phyloP scores from a whole-genome alignment of 2,329 filamentous ascomycete species.

The Ophiostoma sp. region DNA sequence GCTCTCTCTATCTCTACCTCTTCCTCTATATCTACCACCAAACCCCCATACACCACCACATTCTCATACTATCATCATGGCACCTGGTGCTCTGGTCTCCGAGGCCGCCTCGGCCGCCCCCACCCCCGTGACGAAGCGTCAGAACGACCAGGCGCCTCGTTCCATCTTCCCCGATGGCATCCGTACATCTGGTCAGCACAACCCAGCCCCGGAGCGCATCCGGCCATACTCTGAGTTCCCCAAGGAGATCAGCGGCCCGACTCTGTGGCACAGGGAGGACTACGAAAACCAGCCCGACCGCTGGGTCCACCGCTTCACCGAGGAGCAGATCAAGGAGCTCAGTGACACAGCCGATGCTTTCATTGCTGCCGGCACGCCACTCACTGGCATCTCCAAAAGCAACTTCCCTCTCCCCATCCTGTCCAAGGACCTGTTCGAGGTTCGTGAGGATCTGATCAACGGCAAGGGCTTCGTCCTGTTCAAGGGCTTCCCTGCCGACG shows the following conservation, averaged over 20 bases:
- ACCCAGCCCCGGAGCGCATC: slow-evolving; percentile 61
- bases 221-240: slow-evolving; percentile 66
- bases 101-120: slow-evolving; percentile 10
- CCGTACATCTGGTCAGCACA: slow-evolving; percentile 62
- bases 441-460: slow-evolving; percentile 53
- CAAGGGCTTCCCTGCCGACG: slow-evolving; percentile 71
- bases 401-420: slow-evolving; percentile 44
- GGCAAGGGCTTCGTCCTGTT: slow-evolving; percentile 88
- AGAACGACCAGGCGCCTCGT: slow-evolving; percentile 33
- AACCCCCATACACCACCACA: not conserved
- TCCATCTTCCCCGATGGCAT: slow-evolving; percentile 45
- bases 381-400: slow-evolving; percentile 59
- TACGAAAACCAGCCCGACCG: slow-evolving; percentile 58
- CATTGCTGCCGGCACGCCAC: slow-evolving; percentile 56
- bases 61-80: slow-evolving; percentile 22
- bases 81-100: slow-evolving; percentile 26
- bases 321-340: slow-evolving; percentile 63
- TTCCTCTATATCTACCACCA: not conserved
- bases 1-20: not conserved
- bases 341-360: slow-evolving; percentile 63
- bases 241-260: slow-evolving; percentile 63
- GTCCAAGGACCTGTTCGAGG: slow-evolving; percentile 33
- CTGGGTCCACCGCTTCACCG: slow-evolving; percentile 68
- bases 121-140: slow-evolving; percentile 31
- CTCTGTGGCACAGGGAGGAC: slow-evolving; percentile 65